Conservation (phyloP, 1,284 basidiomycete genomes). For the Meripilus lineatus region DNA sequence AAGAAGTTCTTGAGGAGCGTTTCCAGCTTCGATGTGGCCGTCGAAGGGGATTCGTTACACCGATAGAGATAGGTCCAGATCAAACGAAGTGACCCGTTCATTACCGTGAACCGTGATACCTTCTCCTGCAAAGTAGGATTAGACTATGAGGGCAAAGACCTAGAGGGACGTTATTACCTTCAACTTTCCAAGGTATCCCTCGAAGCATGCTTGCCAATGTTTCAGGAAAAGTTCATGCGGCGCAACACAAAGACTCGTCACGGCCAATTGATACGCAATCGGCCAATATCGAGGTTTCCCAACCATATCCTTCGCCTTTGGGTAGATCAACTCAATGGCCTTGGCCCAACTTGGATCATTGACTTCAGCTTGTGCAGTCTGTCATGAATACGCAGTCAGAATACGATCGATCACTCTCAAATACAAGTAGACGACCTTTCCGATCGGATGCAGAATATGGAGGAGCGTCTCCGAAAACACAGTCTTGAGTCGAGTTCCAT, state of each 20-base stretch:
- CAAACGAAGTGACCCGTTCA: slow-evolving; percentile 82
- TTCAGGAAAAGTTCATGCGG: slow-evolving; percentile 83
- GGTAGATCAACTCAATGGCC: slow-evolving; percentile 82
- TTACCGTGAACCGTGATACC: slow-evolving; percentile 61
- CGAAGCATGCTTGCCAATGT: slow-evolving; percentile 75
- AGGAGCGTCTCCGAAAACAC: slow-evolving; percentile 85
- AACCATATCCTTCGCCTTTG: slow-evolving; percentile 84
- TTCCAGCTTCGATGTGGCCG: slow-evolving; percentile 77
- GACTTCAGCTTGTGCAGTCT: slow-evolving; percentile 94
- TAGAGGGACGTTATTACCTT: slow-evolving; percentile 50
- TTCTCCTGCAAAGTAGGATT: slow-evolving; percentile 59
- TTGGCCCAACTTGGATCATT: slow-evolving; percentile 95
- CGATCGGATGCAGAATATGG: slow-evolving; percentile 82
- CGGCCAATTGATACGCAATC: slow-evolving; percentile 81
- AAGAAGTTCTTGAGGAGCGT: slow-evolving; percentile 77
- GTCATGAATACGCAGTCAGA: slow-evolving; percentile 6
- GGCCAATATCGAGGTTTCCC: slow-evolving; percentile 90
- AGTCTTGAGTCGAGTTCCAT: slow-evolving; percentile 80
- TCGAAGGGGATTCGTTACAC: slow-evolving; percentile 81
- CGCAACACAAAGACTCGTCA: slow-evolving; percentile 83
- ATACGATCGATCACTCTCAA: not conserved
- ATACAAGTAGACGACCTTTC: slow-evolving; percentile 52
- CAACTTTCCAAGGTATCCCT: slow-evolving; percentile 67
- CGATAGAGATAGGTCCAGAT: slow-evolving; percentile 95
- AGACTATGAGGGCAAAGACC: not conserved